Conservation (phyloP, 1,284 basidiomycete genomes). For the Ustilago cynodontis region DNA sequence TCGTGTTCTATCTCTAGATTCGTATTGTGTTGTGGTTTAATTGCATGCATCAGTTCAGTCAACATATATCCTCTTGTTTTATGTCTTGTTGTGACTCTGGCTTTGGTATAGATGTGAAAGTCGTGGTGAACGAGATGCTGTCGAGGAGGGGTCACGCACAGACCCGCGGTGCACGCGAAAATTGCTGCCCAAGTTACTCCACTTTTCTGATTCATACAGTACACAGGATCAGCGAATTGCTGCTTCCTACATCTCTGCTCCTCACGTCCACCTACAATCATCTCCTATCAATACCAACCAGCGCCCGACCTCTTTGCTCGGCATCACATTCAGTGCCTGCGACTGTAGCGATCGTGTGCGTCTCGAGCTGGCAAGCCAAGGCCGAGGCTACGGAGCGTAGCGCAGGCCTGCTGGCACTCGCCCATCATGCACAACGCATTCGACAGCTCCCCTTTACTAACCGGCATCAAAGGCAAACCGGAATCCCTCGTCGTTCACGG, state of each 20-base stretch:
- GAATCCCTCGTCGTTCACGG: conserved; percentile 52
- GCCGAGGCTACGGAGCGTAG: conserved; percentile 2
- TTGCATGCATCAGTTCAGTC: conserved; percentile 14
- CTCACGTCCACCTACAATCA: not conserved
- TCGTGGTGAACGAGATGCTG: not conserved
- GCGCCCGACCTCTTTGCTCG: not conserved
- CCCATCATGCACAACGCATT: conserved; percentile 53
- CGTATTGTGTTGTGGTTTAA: not conserved
- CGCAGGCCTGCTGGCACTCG: not conserved
- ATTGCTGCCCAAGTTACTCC: conserved; percentile 12
- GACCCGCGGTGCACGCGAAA: conserved; percentile 15
- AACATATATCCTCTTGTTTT: not conserved
- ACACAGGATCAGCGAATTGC: not conserved
- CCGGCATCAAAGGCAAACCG: conserved; percentile 48
- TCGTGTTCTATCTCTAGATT: not conserved
- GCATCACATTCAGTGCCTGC: not conserved
- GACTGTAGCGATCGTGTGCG: not conserved
- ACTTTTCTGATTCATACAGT: conserved; percentile 15
- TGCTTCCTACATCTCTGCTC: not conserved
- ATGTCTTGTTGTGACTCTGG: not conserved
- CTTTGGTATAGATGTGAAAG: not conserved
- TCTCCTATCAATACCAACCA: not conserved
- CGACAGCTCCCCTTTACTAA: conserved; percentile 43
- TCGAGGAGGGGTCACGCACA: conserved; percentile 21
- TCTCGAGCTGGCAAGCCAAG: not conserved